Percentiles rank a stretch among this genome's conserved stretches.
Evolutionary conservation across 441 rosid genomes (phyloP).

Genomic region (Adansonia grandidieri): DNA sequence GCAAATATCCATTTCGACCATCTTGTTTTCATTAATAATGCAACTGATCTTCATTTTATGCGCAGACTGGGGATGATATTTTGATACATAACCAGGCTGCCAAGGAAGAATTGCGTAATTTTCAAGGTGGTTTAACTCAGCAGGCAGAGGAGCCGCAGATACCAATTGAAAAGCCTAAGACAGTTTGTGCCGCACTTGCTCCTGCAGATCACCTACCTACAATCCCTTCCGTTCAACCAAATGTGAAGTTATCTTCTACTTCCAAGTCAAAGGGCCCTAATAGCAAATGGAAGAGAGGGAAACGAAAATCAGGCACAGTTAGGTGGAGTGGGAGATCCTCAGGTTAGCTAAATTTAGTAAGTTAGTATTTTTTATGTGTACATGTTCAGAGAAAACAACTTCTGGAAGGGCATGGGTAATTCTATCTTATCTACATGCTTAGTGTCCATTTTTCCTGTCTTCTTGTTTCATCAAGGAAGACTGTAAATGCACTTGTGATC

Average conservation of each 20-base stretch:
- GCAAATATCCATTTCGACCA: not conserved
- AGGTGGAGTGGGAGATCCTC: conserved; percentile 46
- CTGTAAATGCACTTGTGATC: conserved; percentile 28
- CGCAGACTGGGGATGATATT: conserved; percentile 27
- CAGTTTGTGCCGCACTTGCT: not conserved
- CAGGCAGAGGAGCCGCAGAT: not conserved
- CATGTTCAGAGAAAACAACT: not conserved
- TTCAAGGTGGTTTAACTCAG: conserved; percentile 23
- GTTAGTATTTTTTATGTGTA: conserved; percentile 1
- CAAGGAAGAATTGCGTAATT: conserved; percentile 28
- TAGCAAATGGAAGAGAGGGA: conserved; percentile 58
- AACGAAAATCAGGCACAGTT: conserved; percentile 44
- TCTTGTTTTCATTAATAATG: conserved; percentile 1
- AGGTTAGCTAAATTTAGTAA: conserved; percentile 29
- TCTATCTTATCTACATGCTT: conserved; percentile 14
- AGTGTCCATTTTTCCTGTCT: not conserved
- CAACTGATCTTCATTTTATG: not conserved
- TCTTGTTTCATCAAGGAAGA: conserved; percentile 17
- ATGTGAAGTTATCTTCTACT: conserved; percentile 46
- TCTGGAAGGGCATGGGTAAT: not conserved
- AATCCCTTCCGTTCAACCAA: conserved; percentile 37
- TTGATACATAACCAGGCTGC: conserved; percentile 31
- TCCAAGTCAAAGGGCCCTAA: conserved; percentile 48
- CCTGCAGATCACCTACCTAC: not conserved
- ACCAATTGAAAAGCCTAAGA: not conserved